Base-by-base conservation (phyloP, 129 eudicot genomes). In the Cynara cardunculus region DNA sequence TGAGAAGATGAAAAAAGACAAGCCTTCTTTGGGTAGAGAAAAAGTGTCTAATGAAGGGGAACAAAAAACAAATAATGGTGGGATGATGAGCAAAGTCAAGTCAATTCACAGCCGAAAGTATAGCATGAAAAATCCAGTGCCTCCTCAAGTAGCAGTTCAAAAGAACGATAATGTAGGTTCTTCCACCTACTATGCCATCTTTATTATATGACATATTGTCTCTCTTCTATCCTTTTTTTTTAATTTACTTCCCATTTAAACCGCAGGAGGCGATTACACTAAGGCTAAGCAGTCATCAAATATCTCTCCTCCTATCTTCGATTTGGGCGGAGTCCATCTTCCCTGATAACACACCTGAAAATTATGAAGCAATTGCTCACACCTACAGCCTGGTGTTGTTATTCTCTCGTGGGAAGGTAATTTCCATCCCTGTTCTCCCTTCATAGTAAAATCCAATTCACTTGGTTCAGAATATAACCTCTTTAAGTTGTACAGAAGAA, bases 281-380 rank as follows among this genome's bases (percentile, higher is more conserved):
- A 32, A 85, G 89, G 81, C 86, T 93, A 83, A 93, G 96, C 77
- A 85, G 82, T 75, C 78, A 89, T 14, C 97, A 93, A 86, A 93
- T 93, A 72, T 89, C 88, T 70, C 94, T 93, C 72, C 89, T 93
- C 49, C 86, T 93, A 44, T 93, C 98, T 22, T 93, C 98, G 69
- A 87, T 93, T 30, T 93, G 97, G 93, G 85, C 92, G 8, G 97
- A 93, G 72, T 85, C 98, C 34, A 87, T 89, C 76, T 91, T 90
- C 34, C 85, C 89, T 71, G 88, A 80, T 72, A 93, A 93, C 77
- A 85, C 83, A 53, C 97, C 97, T 86, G 91, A 87, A 85, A 93
- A 89, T 84, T 93, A 83, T 80, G 97, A 89, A 76, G 98, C 98
- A 85, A 89, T 93, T 80, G 87, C 93, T 71, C 94, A 93, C 79